Evolutionary conservation across 805 yeast genomes (phyloP), one percentile per base, ranked within the genome.

Genomic region (Wickerhamomyces tratensis): DNA sequence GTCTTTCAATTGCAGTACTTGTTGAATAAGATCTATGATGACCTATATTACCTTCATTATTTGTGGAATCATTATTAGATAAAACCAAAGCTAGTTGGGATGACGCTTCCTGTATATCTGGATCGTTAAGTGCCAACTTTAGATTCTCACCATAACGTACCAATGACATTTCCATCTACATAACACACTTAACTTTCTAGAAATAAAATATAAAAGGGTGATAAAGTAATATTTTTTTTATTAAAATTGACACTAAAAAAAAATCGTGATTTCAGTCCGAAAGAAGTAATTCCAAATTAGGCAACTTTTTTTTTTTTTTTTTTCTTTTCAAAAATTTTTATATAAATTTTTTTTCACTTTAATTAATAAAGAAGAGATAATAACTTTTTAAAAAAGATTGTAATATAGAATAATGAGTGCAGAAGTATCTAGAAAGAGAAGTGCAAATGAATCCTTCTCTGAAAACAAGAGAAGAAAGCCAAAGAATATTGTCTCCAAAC

Each of bases 401-500:
- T 13, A 31, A 8, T 12, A 11, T 9, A 12, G 11, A 12, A 31
- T 6, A 6, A 31, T 31, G 34, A 31, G 34, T 12, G 6, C 34
- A 11, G 42, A 40, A 7, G 31, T 36, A n/a, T 20, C n/a, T 5
- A 40, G 42, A 40, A 40, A 40, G 25, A 40, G 42, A 36, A 35
- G 41, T 35, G 41, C 38, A 5, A 29, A 30, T 4, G 20, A 35
- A 3, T 5, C 9, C 8, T 14, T 20, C 31, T 10, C 29, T 6
- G 8, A 25, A 30, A 25, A 34, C 33, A 41, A 42, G 29, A 43
- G 39, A 33, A 41, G 40, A 39, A 6, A 26, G 20, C 11, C 49
- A 48, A 43, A 38, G 40, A 14, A 33, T 43, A 34, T 33, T 14
- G 41, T 41, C 31, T 46, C 46, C 55, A 38, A 56, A 58, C 48